These are phyloP conservation scores for Rhododendron ovatum DNA, from an alignment of 148 eudicot genomes.

Conservation along the genomic window DNA sequence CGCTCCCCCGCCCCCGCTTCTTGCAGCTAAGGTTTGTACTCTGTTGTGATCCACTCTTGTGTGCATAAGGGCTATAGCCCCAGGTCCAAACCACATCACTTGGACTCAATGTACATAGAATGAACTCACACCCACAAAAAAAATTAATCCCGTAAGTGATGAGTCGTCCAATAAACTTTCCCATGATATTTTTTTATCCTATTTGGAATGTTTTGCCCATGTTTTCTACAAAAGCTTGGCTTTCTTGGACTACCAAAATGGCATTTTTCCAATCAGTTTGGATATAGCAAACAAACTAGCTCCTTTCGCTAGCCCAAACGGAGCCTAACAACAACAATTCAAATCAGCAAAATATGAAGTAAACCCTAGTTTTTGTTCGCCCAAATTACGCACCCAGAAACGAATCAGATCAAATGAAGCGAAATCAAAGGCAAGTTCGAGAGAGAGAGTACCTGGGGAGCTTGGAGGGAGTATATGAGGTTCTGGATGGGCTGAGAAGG, in stretches of 20 bases:
- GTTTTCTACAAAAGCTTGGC: background rate
- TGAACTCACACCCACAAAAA: background rate
- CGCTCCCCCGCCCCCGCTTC: too few relatives aligned
- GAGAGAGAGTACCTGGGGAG: conserved; percentile 14
- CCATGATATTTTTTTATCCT: background rate
- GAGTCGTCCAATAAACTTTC: background rate
- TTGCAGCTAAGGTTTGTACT: too few relatives aligned
- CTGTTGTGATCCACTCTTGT: too few relatives aligned
- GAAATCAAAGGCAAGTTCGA: background rate
- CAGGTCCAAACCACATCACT: too few relatives aligned
- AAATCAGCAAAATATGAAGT: background rate
- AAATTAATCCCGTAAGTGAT: background rate
- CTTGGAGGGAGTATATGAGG: conserved; percentile 11
- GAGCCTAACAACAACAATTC: background rate
- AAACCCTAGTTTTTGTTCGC: conserved; percentile 2
- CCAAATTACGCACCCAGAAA: background rate
- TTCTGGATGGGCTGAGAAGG: background rate
- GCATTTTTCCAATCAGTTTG: background rate
- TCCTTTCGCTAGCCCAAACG: background rate
- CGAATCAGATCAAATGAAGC: background rate
- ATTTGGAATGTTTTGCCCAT: background rate
- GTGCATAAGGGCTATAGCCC: too few relatives aligned
- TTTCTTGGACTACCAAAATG: background rate
- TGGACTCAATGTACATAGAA: too few relatives aligned
- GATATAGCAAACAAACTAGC: background rate